phyloP scores from a whole-genome alignment of 495 filamentous ascomycete genomes.

The Thozetella sp. region DNA sequence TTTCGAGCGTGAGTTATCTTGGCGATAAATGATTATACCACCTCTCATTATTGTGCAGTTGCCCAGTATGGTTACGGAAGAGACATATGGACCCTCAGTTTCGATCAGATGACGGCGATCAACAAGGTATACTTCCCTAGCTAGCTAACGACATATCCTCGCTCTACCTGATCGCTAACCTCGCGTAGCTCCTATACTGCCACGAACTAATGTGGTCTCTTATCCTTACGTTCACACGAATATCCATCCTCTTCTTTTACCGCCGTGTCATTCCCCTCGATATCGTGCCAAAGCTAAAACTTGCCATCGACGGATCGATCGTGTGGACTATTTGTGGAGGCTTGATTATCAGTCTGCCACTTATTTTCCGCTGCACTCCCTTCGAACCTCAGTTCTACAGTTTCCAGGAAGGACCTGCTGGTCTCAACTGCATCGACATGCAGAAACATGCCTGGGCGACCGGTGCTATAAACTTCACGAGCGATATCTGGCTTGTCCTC shows the following conservation, averaged over 20 bases:
- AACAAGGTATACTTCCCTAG: too few species aligned
- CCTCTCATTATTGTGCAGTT: too few species aligned
- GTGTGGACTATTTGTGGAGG: neutral
- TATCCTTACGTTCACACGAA: neutral
- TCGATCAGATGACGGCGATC: too few species aligned
- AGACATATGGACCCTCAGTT: too few species aligned
- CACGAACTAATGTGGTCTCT: neutral
- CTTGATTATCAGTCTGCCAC: neutral
- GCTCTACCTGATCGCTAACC: too few species aligned
- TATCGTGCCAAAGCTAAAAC: neutral
- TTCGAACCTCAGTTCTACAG: neutral
- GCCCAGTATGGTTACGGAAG: too few species aligned
- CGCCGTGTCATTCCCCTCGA: neutral
- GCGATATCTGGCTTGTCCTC: constrained; percentile 1
- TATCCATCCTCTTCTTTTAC: neutral
- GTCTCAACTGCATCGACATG: neutral
- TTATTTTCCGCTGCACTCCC: neutral
- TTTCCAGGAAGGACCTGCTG: neutral
- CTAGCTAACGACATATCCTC: too few species aligned
- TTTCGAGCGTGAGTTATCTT: too few species aligned
- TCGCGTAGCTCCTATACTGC: constrained; percentile 1
- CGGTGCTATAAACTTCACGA: neutral
- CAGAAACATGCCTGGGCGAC: neutral
- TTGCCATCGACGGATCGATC: neutral
- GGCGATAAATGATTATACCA: too few species aligned